Percentiles rank a stretch among this genome's conserved stretches.
phyloP scores from a whole-genome alignment of 2,329 filamentous ascomycete species.

The Neurospora sp. region DNA sequence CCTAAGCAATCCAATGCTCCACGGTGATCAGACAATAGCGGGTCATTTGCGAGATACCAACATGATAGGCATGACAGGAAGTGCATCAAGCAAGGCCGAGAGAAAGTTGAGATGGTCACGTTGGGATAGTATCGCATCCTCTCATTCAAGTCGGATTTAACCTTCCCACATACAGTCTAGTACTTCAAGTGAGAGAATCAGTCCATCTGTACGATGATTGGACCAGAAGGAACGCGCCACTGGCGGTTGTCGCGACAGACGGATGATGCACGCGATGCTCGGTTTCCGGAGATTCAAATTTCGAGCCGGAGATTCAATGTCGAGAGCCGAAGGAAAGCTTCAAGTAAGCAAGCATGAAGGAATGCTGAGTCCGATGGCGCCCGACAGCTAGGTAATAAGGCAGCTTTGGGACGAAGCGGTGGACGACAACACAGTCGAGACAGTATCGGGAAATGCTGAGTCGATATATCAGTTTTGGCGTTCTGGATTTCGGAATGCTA shows the following conservation, averaged over 20 bases:
- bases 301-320: neutral
- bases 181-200: neutral
- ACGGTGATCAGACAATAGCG: neutral
- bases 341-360: neutral
- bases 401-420: neutral
- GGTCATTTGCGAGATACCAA: neutral
- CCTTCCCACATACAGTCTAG: too few species aligned
- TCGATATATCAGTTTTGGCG: neutral
- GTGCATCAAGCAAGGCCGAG: neutral
- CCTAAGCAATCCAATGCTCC: neutral
- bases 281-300: neutral
- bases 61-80: neutral
- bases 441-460: neutral
- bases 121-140: neutral
- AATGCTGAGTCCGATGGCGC: neutral
- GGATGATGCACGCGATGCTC: neutral
- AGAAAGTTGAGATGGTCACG: neutral
- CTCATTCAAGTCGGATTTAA: too few species aligned
- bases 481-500: neutral
- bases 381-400: neutral
- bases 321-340: neutral
- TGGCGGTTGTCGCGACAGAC: neutral
- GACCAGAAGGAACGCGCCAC: neutral
- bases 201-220: neutral
- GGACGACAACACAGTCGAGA: neutral